These are phyloP conservation scores for Aspergillus fijiensis DNA, from an alignment of 2,329 filamentous ascomycete species.

Conservation along the genomic window DNA sequence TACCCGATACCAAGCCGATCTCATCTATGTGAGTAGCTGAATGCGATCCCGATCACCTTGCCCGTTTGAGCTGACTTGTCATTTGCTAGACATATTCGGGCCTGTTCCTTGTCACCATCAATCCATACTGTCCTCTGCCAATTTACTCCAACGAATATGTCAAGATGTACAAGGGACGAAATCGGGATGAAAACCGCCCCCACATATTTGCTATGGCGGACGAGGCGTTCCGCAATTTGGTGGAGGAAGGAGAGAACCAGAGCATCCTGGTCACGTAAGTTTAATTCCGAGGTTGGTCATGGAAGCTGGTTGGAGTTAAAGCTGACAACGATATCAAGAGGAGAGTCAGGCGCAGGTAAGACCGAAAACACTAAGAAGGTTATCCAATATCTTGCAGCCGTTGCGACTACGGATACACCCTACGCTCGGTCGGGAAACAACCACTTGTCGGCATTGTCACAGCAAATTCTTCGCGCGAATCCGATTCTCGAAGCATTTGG, in stretches of 20 bases:
- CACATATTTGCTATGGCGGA: conserved; percentile 99
- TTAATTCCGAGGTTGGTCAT: neutral
- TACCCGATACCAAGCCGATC: conserved; percentile 88
- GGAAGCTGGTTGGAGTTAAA: neutral
- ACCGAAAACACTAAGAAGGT: conserved; percentile 99
- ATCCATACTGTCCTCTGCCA: conserved; percentile 89
- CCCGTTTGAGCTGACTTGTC: neutral
- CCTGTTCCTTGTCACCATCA: conserved; percentile 93
- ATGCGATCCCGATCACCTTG: too few species aligned
- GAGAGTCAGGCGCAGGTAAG: conserved; percentile 96
- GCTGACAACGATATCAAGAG: conserved; percentile 43
- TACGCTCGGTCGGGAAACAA: conserved; percentile 59
- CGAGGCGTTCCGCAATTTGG: conserved; percentile 89
- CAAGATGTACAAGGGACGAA: conserved; percentile 95
- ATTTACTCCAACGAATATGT: conserved; percentile 97
- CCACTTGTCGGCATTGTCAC: conserved; percentile 81
- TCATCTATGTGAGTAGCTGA: conserved; percentile 69
- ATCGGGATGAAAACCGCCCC: conserved; percentile 88
- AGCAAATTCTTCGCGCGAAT: conserved; percentile 94
- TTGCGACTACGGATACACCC: conserved; percentile 78
- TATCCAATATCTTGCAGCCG: conserved; percentile 95
- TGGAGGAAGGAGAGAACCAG: conserved; percentile 93
- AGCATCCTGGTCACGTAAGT: conserved; percentile 87
- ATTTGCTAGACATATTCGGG: conserved; percentile 80
- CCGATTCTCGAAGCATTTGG: conserved; percentile 97